phyloP scores from a whole-genome alignment of 805 yeast genomes.

The Pichia scutulata region DNA sequence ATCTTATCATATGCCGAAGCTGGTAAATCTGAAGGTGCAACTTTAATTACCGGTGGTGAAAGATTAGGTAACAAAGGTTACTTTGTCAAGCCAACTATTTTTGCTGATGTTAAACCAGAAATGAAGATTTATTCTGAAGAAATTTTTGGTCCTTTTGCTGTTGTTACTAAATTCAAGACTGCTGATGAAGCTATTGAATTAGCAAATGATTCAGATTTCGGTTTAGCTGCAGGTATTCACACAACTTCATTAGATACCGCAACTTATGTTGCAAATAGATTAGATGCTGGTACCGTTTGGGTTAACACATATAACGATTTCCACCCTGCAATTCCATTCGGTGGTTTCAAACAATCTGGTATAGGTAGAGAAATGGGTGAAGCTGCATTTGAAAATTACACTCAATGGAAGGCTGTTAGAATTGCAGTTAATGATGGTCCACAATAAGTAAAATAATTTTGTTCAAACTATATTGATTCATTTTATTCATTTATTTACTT shows the following conservation, averaged over 20 bases:
- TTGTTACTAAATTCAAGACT: conserved; percentile 63
- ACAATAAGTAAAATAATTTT: conserved; percentile 9
- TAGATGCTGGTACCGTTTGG: conserved; percentile 80
- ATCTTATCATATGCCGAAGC: conserved; percentile 54
- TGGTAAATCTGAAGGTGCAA: conserved; percentile 65
- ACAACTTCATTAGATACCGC: conserved; percentile 63
- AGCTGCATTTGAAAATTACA: conserved; percentile 58
- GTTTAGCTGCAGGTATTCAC: conserved; percentile 86
- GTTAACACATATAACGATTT: conserved; percentile 67
- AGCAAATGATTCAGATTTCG: conserved; percentile 75
- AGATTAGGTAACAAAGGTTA: conserved; percentile 63
- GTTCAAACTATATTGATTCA: no score
- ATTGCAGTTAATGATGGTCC: conserved; percentile 25
- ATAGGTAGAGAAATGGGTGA: conserved; percentile 68
- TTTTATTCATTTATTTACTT: not conserved
- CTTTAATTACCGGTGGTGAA: conserved; percentile 75
- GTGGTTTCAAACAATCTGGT: conserved; percentile 65
- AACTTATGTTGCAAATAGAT: conserved; percentile 52
- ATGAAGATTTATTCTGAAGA: conserved; percentile 79
- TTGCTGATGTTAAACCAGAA: conserved; percentile 69
- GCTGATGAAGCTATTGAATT: conserved; percentile 65
- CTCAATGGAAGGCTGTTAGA: conserved; percentile 62
- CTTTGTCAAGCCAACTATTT: conserved; percentile 76
- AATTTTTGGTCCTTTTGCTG: conserved; percentile 86
- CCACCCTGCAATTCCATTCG: conserved; percentile 62